These are phyloP conservation scores for Alternaria panax DNA, from an alignment of 2,329 filamentous ascomycete genomes.

Conservation along the genomic window DNA sequence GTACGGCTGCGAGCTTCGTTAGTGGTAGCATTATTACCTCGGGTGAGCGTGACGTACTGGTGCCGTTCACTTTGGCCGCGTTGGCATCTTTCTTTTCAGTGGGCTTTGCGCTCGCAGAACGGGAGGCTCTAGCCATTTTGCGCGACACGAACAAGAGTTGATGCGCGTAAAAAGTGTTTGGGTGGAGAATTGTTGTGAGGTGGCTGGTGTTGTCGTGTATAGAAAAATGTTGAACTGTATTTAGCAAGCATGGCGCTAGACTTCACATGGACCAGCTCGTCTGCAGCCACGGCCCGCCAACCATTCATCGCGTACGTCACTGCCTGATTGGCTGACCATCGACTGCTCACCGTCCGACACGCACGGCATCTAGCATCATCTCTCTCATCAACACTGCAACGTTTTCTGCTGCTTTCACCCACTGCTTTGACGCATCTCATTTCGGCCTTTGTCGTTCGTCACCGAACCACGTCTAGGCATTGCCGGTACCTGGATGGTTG, in stretches of 20 bases:
- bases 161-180: conserved; percentile 25
- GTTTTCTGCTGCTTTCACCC: not conserved
- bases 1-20: conserved; percentile 23
- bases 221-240: conserved; percentile 31
- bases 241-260: conserved; percentile 16
- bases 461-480: conserved; percentile 12
- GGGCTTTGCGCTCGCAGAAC: conserved; percentile 39
- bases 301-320: conserved; percentile 23
- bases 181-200: conserved; percentile 21
- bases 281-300: conserved; percentile 17
- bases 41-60: conserved; percentile 36
- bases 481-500: conserved; percentile 27
- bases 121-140: conserved; percentile 43
- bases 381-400: conserved; percentile 1
- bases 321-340: conserved; percentile 21
- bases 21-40: conserved; percentile 22
- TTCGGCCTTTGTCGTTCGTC: conserved; percentile 4
- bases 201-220: conserved; percentile 39
- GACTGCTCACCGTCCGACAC: conserved; percentile 10
- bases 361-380: conserved; percentile 4
- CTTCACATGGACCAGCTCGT: conserved; percentile 7
- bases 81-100: conserved; percentile 35
- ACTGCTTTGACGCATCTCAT: not conserved
- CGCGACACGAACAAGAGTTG: conserved; percentile 18
- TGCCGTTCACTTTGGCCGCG: conserved; percentile 41